These are phyloP conservation scores for Xylariales sp. DNA, from an alignment of 2,329 filamentous ascomycete species.

Conservation along the genomic window DNA sequence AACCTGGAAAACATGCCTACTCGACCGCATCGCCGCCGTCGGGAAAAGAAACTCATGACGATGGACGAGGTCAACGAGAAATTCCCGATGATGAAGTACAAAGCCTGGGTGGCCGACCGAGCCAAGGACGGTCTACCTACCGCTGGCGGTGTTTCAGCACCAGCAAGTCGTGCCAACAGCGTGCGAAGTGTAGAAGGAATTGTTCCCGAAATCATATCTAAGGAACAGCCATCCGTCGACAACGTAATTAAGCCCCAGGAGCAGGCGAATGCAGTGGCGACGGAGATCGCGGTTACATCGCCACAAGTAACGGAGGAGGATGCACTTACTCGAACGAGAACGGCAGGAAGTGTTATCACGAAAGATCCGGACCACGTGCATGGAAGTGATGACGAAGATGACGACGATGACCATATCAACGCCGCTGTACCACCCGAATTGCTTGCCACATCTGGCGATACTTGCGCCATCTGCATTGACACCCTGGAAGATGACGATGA, in stretches of 20 bases:
- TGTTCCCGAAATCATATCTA: constrained; percentile 37
- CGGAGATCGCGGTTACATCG: constrained; percentile 8
- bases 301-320: constrained; percentile 9
- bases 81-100: constrained; percentile 95
- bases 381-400: constrained; percentile 53
- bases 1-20: constrained; percentile 77
- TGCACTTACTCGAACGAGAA: constrained; percentile 14
- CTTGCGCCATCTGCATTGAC: constrained; percentile 95
- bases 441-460: constrained; percentile 78
- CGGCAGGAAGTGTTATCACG: constrained; percentile 13
- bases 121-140: constrained; percentile 81
- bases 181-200: constrained; percentile 62
- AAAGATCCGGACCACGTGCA: constrained; percentile 20
- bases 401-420: constrained; percentile 78
- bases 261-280: constrained; percentile 1
- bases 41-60: constrained; percentile 98
- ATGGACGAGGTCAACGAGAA: constrained; percentile 99
- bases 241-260: not conserved
- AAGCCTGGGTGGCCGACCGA: constrained; percentile 82
- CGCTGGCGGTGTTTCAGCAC: constrained; percentile 74
- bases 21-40: constrained; percentile 75
- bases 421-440: constrained; percentile 78
- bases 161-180: constrained; percentile 69
- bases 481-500: constrained; percentile 93
- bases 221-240: constrained; percentile 34